These are phyloP conservation scores for Diutina catenulata DNA, from an alignment of 1,139 yeast species.

Conservation along the genomic window DNA sequence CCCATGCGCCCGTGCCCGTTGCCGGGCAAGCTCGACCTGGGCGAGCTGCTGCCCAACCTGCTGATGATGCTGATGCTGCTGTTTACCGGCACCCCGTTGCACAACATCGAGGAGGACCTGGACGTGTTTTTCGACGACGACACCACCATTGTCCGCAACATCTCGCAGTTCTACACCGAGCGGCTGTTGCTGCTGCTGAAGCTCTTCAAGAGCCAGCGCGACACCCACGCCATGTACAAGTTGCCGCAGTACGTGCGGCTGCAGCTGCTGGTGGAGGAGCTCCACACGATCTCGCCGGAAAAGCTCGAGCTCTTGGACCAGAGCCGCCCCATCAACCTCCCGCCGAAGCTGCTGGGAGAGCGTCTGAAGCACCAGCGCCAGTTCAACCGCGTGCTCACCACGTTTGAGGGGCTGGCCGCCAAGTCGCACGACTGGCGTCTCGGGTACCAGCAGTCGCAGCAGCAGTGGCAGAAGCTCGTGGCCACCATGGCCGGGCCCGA, in stretches of 20 bases:
- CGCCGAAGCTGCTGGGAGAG: slow-evolving; percentile 28
- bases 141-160: slow-evolving; percentile 22
- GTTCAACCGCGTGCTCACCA: slow-evolving; percentile 22
- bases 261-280: slow-evolving; percentile 37
- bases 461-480: slow-evolving; percentile 19
- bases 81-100: slow-evolving; percentile 1
- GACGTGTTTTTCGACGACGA: slow-evolving; percentile 15
- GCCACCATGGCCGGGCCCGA: slow-evolving; percentile 12
- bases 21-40: not conserved
- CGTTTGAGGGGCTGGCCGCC: slow-evolving; percentile 19
- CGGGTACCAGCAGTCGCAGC: slow-evolving; percentile 14
- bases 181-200: slow-evolving; percentile 25
- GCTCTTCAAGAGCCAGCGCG: slow-evolving; percentile 20
- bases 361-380: slow-evolving; percentile 29
- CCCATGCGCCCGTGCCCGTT: not conserved
- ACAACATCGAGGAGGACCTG: not conserved
- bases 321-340: slow-evolving; percentile 34
- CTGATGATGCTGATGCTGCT: not conserved
- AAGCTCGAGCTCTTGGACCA: slow-evolving; percentile 29
- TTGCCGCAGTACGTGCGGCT: slow-evolving; percentile 29
- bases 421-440: slow-evolving; percentile 14
- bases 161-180: slow-evolving; percentile 26
- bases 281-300: slow-evolving; percentile 31
- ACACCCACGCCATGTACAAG: slow-evolving; percentile 24
- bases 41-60: not conserved